Evolutionary conservation across 768 basidiomycete species (phyloP), one percentile per base, ranked within the genome.

Genomic region (Kwoniella dendrophila): DNA sequence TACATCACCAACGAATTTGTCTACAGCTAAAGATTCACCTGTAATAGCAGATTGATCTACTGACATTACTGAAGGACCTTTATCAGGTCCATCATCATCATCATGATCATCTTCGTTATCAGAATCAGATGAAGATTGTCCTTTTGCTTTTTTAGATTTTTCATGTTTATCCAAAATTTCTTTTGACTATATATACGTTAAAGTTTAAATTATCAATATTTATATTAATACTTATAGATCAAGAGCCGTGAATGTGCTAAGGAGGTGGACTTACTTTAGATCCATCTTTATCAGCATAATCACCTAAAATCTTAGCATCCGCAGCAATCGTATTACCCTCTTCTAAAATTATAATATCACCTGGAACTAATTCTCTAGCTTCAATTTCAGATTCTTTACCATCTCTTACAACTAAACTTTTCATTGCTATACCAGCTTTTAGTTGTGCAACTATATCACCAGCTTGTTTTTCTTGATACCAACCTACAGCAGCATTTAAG

Each of bases 391-490:
- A 65, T 61, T 84, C 83, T 29, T 77, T 48, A 4, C 83, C 83
- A 53, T 78, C 76, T 16, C 83, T 79, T 16, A 84, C 71, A 18
- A 81, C 81, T 3, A 58, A 69, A 6, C 81, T 78, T 62, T 79
- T 80, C 64, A 83, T 47, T 0, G 83, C 82, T 55, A 84, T 83
- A 40, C 82, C 83, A 12, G 82, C 82, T 70, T 83, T 83, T 50
- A 84, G 81, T 57, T 83, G 75, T 6, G 80, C 81, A 50, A 84
- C 83, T 51, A 83, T 83, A 62, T 83, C 82, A 26, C 82, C 83
- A 6, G 83, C 83, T 70, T 82, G 82, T 45, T 83, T 83, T 67
- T 83, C 82, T 67, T 83, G 82, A 53, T 82, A 83, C 82, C 82
- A 82, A 0, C 81, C 81, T 43, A 83, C 82, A 38, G 79, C 71